phyloP scores from a whole-genome alignment of 1,284 basidiomycete genomes.

The Chondrostereum purpureum region DNA sequence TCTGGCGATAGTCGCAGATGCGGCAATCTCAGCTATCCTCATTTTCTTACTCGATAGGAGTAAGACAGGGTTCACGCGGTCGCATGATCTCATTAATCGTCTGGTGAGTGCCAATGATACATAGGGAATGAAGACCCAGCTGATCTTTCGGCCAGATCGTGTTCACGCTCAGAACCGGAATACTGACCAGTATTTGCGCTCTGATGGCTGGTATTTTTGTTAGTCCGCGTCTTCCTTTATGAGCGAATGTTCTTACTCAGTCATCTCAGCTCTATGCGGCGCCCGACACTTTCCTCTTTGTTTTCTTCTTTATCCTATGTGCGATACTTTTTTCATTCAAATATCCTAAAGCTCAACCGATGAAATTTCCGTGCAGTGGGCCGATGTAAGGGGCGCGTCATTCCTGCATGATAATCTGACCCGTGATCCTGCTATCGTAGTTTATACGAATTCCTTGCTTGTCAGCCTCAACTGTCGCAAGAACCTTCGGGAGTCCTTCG shows the following conservation, averaged over 20 bases:
- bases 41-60: constrained; percentile 10
- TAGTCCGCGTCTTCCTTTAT: no score
- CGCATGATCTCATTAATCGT: constrained; percentile 12
- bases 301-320: constrained; percentile 1
- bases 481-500: not conserved
- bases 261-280: not conserved
- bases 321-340: no score
- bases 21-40: constrained; percentile 9
- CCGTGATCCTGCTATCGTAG: constrained; percentile 2
- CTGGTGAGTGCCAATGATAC: constrained; percentile 6
- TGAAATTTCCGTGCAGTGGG: not conserved
- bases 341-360: not conserved
- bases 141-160: constrained; percentile 7
- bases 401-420: no score
- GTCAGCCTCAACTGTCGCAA: constrained; percentile 13
- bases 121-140: not conserved
- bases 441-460: constrained; percentile 15
- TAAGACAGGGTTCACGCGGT: constrained; percentile 11
- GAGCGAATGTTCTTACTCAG: no score
- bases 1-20: constrained; percentile 6
- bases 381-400: not conserved
- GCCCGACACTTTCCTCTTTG: not conserved
- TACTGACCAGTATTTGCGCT: constrained; percentile 9
- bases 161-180: constrained; percentile 12
- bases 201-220: constrained; percentile 9